Percentiles rank a stretch among this genome's conserved stretches.
These are phyloP conservation scores for Oxyria digyna DNA, from an alignment of 148 eudicot species.

Conservation along the genomic window DNA sequence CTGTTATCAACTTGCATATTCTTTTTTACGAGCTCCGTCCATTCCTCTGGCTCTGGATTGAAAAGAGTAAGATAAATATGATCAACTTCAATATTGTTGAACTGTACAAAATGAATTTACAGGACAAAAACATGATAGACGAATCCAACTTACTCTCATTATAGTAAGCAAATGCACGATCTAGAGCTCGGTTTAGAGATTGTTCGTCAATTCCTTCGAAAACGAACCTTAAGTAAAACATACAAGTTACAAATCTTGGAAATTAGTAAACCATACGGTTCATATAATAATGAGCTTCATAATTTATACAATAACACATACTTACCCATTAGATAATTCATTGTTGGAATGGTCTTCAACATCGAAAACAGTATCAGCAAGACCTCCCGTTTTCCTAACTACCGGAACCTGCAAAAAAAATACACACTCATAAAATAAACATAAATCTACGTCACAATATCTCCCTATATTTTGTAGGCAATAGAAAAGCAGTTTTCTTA, in stretches of 20 bases:
- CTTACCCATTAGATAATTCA: slow-evolving; percentile 63
- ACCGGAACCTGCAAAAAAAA: slow-evolving; percentile 55
- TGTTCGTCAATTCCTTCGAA: slow-evolving; percentile 86
- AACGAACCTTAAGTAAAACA: slow-evolving; percentile 42
- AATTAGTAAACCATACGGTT: too few species aligned
- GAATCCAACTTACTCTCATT: slow-evolving; percentile 42
- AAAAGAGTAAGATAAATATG: background rate
- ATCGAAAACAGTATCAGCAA: slow-evolving; percentile 87
- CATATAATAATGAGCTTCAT: background rate
- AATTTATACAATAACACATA: background rate
- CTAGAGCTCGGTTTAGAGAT: slow-evolving; percentile 50
- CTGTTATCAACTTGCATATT: slow-evolving; percentile 57
- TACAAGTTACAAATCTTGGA: background rate
- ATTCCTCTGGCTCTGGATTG: slow-evolving; percentile 63
- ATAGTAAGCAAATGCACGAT: slow-evolving; percentile 58
- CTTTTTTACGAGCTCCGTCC: slow-evolving; percentile 38
- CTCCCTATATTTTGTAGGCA: background rate
- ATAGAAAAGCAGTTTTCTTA: background rate
- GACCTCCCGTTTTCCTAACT: slow-evolving; percentile 87
- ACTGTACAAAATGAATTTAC: too few species aligned
- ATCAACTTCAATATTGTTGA: background rate
- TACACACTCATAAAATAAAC: too few species aligned
- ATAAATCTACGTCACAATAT: too few species aligned
- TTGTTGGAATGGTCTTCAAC: slow-evolving; percentile 49
- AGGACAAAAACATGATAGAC: too few species aligned